A percentile compares a stretch with the other conserved stretches of the same genome.
Evolutionary conservation across 2,329 filamentous ascomycete genomes (phyloP).

Genomic region (Colletotrichum coccodes): DNA sequence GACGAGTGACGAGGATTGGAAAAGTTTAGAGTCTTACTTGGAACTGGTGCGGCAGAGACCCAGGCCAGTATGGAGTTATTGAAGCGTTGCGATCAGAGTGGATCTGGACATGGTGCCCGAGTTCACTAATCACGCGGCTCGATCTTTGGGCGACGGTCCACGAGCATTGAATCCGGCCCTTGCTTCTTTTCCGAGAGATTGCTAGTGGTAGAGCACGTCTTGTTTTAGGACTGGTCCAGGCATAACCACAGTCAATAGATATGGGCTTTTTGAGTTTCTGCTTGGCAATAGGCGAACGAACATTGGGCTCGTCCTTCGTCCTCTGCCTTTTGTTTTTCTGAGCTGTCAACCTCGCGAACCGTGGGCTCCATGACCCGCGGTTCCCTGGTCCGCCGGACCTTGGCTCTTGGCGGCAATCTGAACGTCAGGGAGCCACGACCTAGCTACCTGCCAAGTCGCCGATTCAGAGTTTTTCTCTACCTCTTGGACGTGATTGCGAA

Average conservation of each 20-base stretch:
- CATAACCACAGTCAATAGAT: constrained; percentile 2
- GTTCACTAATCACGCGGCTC: background rate
- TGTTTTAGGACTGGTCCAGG: background rate
- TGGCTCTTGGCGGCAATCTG: background rate
- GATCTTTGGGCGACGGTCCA: background rate
- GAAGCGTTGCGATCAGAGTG: background rate
- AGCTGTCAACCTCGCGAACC: background rate
- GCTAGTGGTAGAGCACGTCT: background rate
- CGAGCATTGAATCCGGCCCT: background rate
- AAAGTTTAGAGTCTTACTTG: constrained; percentile 7
- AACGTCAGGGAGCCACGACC: background rate
- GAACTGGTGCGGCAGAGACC: background rate
- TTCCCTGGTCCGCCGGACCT: background rate
- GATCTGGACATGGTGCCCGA: background rate
- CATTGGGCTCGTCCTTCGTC: background rate
- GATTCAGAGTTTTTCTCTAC: background rate
- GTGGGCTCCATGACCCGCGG: background rate
- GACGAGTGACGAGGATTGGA: background rate
- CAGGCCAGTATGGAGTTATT: constrained; percentile 3
- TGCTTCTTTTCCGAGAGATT: background rate
- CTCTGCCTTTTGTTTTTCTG: background rate
- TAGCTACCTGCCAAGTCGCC: background rate
- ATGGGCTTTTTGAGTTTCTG: constrained; percentile 6
- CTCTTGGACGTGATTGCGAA: background rate
- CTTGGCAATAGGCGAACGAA: background rate